Evolutionary conservation across 176 grass and related monocot species (phyloP).

Genomic region (Alloteropsis semialata): DNA sequence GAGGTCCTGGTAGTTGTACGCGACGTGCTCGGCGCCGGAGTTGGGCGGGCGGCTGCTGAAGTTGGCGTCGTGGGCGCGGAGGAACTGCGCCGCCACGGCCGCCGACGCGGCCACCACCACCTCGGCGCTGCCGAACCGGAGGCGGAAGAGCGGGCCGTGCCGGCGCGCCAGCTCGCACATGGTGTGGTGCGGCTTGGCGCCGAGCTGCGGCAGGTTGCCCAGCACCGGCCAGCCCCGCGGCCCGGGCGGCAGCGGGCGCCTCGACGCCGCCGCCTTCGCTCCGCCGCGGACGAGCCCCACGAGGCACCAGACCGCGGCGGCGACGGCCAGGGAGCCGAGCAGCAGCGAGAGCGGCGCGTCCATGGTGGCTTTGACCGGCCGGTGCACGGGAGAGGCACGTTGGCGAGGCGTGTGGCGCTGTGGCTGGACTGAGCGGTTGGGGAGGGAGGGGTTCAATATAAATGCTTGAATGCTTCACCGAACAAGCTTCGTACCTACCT

Average conservation of each 20-base stretch:
- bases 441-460: too few species aligned
- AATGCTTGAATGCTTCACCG: too few species aligned
- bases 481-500: too few species aligned
- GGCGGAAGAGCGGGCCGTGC: slow-evolving; percentile 2
- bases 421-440: too few species aligned
- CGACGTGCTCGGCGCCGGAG: slow-evolving; percentile 13
- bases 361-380: neutral
- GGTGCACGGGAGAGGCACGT: neutral
- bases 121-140: slow-evolving; percentile 12
- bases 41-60: neutral
- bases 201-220: slow-evolving; percentile 2
- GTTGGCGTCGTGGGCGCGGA: neutral
- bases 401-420: too few species aligned
- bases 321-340: neutral
- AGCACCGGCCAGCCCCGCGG: neutral
- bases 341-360: neutral
- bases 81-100: neutral
- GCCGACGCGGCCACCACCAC: slow-evolving; percentile 7
- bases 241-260: neutral
- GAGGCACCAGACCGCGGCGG: neutral
- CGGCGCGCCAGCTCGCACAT: neutral
- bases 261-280: too few species aligned
- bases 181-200: neutral
- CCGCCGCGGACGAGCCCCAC: neutral
- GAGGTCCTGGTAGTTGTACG: slow-evolving; percentile 17